phyloP scores from a whole-genome alignment of 78 protist genomes.

The Speleostelium caveatum region DNA sequence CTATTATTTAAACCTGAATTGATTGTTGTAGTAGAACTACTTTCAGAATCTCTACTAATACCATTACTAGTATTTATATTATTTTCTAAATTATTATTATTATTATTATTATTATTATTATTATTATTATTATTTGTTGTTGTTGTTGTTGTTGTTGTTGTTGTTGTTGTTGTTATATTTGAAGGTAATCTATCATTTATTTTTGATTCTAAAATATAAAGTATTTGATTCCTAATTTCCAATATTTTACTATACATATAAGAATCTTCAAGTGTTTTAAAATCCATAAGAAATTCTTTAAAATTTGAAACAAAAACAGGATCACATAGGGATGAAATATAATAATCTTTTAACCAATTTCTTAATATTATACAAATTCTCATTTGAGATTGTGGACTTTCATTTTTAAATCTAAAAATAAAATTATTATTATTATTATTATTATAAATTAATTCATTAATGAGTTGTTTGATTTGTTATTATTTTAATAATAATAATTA shows the following conservation, averaged over 20 bases:
- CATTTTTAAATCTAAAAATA: slow-evolving; percentile 30
- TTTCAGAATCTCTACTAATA: not conserved
- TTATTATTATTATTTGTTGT: not conserved
- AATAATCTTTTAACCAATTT: slow-evolving; percentile 62
- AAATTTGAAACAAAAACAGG: not conserved
- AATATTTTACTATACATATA: slow-evolving; percentile 20
- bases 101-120: not conserved
- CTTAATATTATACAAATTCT: slow-evolving; percentile 69
- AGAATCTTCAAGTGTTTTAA: slow-evolving; percentile 21
- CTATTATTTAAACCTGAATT: not conserved
- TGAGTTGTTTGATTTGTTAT: not conserved
- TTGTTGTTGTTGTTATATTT: not conserved
- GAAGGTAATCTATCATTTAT: slow-evolving; percentile 5
- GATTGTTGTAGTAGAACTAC: not conserved
- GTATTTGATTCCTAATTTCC: slow-evolving; percentile 29
- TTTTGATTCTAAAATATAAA: slow-evolving; percentile 28
- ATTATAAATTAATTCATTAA: not conserved
- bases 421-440: not conserved
- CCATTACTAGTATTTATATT: not conserved
- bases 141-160: not conserved
- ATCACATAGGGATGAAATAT: slow-evolving; percentile 52
- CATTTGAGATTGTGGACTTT: slow-evolving; percentile 69
- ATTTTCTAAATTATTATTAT: not conserved
- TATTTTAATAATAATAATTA: slow-evolving; percentile 9
- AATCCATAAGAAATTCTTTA: slow-evolving; percentile 57